These are phyloP conservation scores for Emericellopsis atlantica DNA, from an alignment of 2,329 filamentous ascomycete genomes.

Conservation along the genomic window DNA sequence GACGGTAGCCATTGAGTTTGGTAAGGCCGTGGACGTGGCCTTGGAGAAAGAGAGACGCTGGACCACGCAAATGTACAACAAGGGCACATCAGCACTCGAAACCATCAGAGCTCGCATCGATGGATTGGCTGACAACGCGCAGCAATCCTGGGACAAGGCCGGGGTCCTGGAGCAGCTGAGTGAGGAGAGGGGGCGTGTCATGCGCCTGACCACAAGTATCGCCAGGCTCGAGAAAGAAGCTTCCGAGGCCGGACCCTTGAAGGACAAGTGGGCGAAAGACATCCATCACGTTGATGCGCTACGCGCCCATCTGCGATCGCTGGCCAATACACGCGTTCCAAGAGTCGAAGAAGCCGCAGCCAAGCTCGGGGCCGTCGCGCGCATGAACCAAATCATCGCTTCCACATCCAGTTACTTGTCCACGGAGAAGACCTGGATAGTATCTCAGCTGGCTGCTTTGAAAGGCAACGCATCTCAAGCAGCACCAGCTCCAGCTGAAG, in stretches of 20 bases:
- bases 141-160: not conserved
- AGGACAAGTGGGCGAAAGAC: not conserved
- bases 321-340: conserved; percentile 1
- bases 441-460: too few relatives aligned
- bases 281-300: not conserved
- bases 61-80: not conserved
- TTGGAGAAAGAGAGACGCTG: not conserved
- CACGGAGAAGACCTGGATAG: not conserved
- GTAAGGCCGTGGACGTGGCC: not conserved
- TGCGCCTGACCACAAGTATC: too few relatives aligned
- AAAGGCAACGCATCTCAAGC: too few relatives aligned
- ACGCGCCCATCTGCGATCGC: not conserved
- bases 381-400: not conserved
- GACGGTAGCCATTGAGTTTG: not conserved
- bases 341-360: conserved; percentile 2
- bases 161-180: too few relatives aligned
- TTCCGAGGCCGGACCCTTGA: not conserved
- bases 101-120: not conserved
- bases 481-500: too few relatives aligned
- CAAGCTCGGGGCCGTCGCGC: conserved; percentile 1
- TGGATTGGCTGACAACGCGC: conserved; percentile 1
- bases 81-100: not conserved
- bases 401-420: conserved; percentile 1
- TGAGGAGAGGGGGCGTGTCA: too few relatives aligned
- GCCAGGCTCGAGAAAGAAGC: not conserved